Conservation (phyloP, 2,329 filamentous ascomycete species). For the Aspergillus neoniger region DNA sequence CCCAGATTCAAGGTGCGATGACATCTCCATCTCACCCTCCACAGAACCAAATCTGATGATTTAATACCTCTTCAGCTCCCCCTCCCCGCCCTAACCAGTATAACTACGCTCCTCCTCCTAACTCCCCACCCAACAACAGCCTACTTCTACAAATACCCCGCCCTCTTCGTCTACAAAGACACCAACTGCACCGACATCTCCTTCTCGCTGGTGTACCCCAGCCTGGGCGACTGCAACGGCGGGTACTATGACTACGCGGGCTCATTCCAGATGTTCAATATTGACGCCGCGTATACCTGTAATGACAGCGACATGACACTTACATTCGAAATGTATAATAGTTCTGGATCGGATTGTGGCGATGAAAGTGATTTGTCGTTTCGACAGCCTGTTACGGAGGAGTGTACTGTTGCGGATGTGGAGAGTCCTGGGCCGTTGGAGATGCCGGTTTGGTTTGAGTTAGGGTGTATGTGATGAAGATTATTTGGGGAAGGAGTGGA, state of each 20-base stretch:
- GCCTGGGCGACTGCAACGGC: background rate
- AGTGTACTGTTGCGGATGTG: background rate
- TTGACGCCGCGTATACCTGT: background rate
- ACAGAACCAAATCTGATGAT: too few relatives aligned
- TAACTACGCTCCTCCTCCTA: too few relatives aligned
- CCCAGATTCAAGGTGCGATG: too few relatives aligned
- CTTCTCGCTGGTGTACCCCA: background rate
- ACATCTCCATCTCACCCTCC: too few relatives aligned
- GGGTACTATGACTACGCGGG: background rate
- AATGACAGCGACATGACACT: background rate
- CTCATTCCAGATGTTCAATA: background rate
- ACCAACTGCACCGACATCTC: background rate
- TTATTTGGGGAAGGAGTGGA: too few relatives aligned
- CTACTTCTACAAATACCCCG: background rate
- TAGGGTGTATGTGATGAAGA: background rate
- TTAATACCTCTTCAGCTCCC: too few relatives aligned
- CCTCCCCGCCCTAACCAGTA: too few relatives aligned
- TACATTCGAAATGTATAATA: background rate
- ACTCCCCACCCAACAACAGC: background rate
- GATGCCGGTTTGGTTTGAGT: background rate
- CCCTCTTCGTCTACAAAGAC: constrained; percentile 1
- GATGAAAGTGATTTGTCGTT: background rate
- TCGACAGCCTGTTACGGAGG: background rate
- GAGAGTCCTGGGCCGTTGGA: background rate
- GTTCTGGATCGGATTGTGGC: background rate